Conservation (phyloP, 805 yeast species). For the Cyberlindnera veronae region DNA sequence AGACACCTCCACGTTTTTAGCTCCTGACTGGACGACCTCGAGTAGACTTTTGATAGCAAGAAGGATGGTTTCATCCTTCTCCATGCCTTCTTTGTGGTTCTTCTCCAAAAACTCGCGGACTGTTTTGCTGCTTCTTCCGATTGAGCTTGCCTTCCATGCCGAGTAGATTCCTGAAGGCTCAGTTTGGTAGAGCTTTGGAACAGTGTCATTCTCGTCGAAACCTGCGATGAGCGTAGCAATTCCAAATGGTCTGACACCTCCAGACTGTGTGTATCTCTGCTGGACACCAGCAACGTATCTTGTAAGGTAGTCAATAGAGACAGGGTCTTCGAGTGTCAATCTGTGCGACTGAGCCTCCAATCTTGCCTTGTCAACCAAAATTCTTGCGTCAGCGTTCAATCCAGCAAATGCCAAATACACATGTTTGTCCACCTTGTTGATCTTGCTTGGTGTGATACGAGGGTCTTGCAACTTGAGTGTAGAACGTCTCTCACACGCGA, state of each 20-base stretch:
- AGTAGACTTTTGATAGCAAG: conserved; percentile 82
- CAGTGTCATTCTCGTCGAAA: conserved; percentile 78
- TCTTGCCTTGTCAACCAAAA: conserved; percentile 91
- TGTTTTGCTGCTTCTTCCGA: conserved; percentile 92
- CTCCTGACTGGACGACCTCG: conserved; percentile 98
- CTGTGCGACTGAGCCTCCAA: conserved; percentile 95
- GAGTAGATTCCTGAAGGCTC: conserved; percentile 97
- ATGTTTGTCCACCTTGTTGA: conserved; percentile 87
- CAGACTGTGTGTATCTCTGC: conserved; percentile 94
- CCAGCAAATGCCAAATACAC: conserved; percentile 95
- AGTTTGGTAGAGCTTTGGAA: conserved; percentile 86
- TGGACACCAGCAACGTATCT: conserved; percentile 97
- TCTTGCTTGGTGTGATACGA: conserved; percentile 91
- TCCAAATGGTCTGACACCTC: conserved; percentile 98
- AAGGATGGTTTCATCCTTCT: conserved; percentile 68
- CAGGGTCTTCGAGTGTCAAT: conserved; percentile 93
- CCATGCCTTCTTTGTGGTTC: conserved; percentile 61
- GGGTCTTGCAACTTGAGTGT: conserved; percentile 95
- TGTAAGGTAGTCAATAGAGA: conserved; percentile 85
- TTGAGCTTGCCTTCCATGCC: conserved; percentile 97
- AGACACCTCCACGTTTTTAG: conserved; percentile 91
- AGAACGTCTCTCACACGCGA: conserved; percentile 96
- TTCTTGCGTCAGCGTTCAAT: conserved; percentile 95
- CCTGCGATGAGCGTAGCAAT: conserved; percentile 94
- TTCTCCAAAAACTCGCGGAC: conserved; percentile 94